phyloP scores from a whole-genome alignment of 148 eudicot species.

The Simmondsia chinensis region DNA sequence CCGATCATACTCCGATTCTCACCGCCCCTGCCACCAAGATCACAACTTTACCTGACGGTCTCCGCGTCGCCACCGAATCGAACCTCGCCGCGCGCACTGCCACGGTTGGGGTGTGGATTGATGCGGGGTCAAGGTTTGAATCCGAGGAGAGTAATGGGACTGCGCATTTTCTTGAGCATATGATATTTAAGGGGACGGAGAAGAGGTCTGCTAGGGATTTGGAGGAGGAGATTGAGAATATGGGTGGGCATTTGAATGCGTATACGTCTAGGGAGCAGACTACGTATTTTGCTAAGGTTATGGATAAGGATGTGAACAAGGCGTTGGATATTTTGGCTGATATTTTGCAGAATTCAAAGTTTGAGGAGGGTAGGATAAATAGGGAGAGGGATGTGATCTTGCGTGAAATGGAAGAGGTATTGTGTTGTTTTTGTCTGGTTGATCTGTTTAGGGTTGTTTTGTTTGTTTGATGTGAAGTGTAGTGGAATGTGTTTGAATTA shows the following conservation, averaged over 20 bases:
- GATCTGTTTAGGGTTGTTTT: background rate
- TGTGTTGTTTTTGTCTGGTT: background rate
- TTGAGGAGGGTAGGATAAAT: constrained; percentile 44
- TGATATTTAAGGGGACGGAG: constrained; percentile 72
- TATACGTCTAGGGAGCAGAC: constrained; percentile 88
- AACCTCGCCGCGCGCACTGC: constrained; percentile 45
- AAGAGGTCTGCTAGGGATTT: constrained; percentile 37
- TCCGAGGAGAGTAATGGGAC: constrained; percentile 57
- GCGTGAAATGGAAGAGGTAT: constrained; percentile 92
- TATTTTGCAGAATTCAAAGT: constrained; percentile 79
- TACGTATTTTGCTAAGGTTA: constrained; percentile 67
- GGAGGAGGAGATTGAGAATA: constrained; percentile 85
- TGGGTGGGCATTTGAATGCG: constrained; percentile 93
- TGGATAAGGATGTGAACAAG: constrained; percentile 47
- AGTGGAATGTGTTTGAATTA: background rate
- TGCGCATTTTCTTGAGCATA: constrained; percentile 74
- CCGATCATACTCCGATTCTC: constrained; percentile 51
- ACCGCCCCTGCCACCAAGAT: constrained; percentile 39
- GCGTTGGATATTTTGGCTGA: constrained; percentile 77
- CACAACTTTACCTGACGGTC: constrained; percentile 66
- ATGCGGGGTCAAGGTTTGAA: constrained; percentile 75
- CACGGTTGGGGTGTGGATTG: constrained; percentile 90
- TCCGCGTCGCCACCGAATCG: constrained; percentile 67
- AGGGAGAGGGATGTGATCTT: constrained; percentile 86
- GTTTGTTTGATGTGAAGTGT: background rate